Conservation (phyloP, 805 yeast species). For the Grigorovia yakushimaensis region DNA sequence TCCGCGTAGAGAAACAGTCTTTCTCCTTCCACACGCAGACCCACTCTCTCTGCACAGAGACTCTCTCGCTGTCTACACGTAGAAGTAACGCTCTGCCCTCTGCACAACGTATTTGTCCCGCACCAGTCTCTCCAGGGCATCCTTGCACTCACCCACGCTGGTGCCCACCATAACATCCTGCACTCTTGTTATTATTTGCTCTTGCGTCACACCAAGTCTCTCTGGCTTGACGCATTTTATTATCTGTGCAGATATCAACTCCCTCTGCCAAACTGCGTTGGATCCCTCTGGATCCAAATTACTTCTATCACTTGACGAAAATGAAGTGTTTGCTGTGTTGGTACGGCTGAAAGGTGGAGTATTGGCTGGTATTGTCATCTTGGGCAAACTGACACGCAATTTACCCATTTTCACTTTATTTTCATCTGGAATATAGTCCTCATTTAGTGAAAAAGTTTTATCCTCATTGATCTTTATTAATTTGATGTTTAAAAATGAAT, state of each 20-base stretch:
- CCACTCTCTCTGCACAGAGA: too few species aligned
- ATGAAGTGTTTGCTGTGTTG: too few species aligned
- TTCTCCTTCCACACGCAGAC: too few species aligned
- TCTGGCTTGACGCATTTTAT: conserved; percentile 17
- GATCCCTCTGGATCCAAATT: conserved; percentile 16
- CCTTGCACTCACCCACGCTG: conserved; percentile 27
- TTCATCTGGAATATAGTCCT: conserved; percentile 15
- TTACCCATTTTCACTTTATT: conserved; percentile 14
- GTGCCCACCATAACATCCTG: conserved; percentile 9
- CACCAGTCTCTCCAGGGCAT: conserved; percentile 14
- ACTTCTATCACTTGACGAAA: too few species aligned
- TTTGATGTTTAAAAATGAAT: conserved; percentile 14
- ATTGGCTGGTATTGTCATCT: neutral
- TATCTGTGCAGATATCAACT: conserved; percentile 20
- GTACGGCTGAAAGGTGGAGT: too few species aligned
- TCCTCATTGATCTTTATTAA: conserved; percentile 7
- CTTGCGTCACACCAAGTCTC: conserved; percentile 3
- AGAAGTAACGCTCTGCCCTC: neutral
- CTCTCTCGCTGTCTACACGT: too few species aligned
- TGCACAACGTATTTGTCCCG: conserved; percentile 5
- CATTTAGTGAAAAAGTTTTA: conserved; percentile 11
- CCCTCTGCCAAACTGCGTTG: conserved; percentile 22
- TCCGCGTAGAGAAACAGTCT: too few species aligned
- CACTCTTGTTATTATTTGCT: neutral
- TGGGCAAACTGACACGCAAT: conserved; percentile 13